Conservation (phyloP, 2,329 filamentous ascomycete species). For the Xylaria sp. region DNA sequence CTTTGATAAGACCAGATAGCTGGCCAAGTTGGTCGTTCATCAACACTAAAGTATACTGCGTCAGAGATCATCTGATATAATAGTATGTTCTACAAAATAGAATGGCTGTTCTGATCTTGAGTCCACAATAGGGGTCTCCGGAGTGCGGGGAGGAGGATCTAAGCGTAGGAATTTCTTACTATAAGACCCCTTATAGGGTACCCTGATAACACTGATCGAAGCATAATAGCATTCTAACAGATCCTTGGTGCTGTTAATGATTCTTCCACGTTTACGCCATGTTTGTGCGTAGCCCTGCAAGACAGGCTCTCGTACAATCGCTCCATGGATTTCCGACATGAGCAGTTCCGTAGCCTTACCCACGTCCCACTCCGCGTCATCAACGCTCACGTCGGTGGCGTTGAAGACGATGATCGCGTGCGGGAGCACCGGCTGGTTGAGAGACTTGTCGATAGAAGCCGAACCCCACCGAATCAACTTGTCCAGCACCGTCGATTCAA, state of each 20-base stretch:
- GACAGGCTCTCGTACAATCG: slow-evolving; percentile 37
- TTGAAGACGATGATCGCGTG: slow-evolving; percentile 59
- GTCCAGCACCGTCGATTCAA: slow-evolving; percentile 45
- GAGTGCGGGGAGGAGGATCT: neutral
- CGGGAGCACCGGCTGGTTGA: slow-evolving; percentile 58
- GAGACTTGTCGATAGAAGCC: slow-evolving; percentile 53
- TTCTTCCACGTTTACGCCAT: slow-evolving; percentile 45
- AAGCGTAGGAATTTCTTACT: slow-evolving; percentile 24
- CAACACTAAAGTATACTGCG: slow-evolving; percentile 40
- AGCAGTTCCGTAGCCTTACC: slow-evolving; percentile 43
- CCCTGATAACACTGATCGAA: slow-evolving; percentile 50
- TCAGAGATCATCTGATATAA: slow-evolving; percentile 9
- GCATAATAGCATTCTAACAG: slow-evolving; percentile 55
- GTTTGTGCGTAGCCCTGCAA: slow-evolving; percentile 45
- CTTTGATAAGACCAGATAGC: slow-evolving; percentile 46
- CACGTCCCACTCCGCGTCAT: slow-evolving; percentile 47
- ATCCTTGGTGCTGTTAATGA: slow-evolving; percentile 48
- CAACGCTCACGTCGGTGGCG: slow-evolving; percentile 42
- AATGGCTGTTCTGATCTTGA: neutral
- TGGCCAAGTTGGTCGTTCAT: slow-evolving; percentile 52
- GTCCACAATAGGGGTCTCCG: neutral
- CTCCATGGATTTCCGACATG: slow-evolving; percentile 39
- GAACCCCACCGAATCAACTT: slow-evolving; percentile 53
- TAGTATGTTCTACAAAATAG: neutral
- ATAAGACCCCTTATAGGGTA: slow-evolving; percentile 45